A percentile compares a stretch with the other conserved stretches of the same genome.
Evolutionary conservation across 2,329 filamentous ascomycete genomes (phyloP).

Genomic region (Sarocladiaceae sp.): DNA sequence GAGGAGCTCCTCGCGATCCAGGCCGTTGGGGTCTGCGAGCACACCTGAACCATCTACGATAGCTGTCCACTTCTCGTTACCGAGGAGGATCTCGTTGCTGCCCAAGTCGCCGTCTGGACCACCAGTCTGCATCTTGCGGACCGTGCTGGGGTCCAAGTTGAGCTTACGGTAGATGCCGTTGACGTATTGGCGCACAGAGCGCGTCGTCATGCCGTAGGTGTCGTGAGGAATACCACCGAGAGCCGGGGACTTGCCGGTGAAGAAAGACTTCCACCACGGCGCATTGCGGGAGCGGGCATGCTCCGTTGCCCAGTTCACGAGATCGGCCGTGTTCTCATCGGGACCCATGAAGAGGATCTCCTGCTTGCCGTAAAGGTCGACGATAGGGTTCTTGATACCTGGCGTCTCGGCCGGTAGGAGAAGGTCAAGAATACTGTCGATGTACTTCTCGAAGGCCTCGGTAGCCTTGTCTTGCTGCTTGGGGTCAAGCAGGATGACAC

Average conservation of each 20-base stretch:
- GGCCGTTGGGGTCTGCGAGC: constrained; percentile 83
- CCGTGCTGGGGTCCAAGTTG: constrained; percentile 74
- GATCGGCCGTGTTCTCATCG: constrained; percentile 95
- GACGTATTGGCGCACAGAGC: constrained; percentile 94
- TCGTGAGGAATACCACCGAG: constrained; percentile 97
- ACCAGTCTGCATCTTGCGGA: constrained; percentile 94
- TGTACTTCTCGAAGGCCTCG: constrained; percentile 98
- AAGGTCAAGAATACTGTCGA: constrained; percentile 95
- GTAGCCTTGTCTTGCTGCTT: constrained; percentile 88
- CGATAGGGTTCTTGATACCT: constrained; percentile 97
- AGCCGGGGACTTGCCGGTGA: constrained; percentile 95
- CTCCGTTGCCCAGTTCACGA: constrained; percentile 98
- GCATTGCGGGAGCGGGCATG: constrained; percentile 83
- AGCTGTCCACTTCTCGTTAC: constrained; percentile 90
- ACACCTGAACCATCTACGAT: constrained; percentile 97
- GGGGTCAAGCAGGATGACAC: constrained; percentile 89
- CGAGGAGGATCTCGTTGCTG: constrained; percentile 94
- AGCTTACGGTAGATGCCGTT: constrained; percentile 96
- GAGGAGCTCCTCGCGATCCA: constrained; percentile 76
- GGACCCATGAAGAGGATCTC: constrained; percentile 99
- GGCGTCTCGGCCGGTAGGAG: constrained; percentile 83
- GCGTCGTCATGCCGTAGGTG: constrained; percentile 92
- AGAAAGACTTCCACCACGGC: constrained; percentile 99
- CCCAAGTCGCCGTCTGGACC: constrained; percentile 94
- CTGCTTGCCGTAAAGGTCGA: constrained; percentile 88